Evolutionary conservation across 2,329 filamentous ascomycete species (phyloP).

Genomic region (Botrytis elliptica): DNA sequence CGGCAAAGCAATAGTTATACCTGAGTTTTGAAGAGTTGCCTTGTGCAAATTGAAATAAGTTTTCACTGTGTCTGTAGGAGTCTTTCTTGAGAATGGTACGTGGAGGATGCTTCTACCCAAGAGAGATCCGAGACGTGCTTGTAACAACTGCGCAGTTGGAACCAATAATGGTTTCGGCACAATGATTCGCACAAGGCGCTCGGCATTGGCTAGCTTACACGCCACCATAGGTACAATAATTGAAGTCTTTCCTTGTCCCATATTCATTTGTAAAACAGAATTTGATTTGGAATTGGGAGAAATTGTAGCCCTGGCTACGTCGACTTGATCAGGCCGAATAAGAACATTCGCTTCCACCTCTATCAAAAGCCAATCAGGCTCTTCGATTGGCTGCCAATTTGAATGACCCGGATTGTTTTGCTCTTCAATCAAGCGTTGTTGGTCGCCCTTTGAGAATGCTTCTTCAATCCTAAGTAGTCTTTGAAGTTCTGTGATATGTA

Average conservation of each 20-base stretch:
- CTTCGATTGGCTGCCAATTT: conserved; percentile 40
- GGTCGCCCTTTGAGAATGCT: conserved; percentile 37
- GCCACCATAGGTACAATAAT: conserved; percentile 55
- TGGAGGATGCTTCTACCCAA: conserved; percentile 46
- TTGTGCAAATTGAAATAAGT: conserved; percentile 43
- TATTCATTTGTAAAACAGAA: conserved; percentile 64
- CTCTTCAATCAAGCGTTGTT: conserved; percentile 42
- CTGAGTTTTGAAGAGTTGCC: conserved; percentile 39
- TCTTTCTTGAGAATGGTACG: conserved; percentile 49
- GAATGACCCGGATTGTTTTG: conserved; percentile 43
- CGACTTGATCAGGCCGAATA: conserved; percentile 60
- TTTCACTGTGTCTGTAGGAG: conserved; percentile 40
- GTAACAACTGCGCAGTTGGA: conserved; percentile 48
- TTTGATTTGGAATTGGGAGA: conserved; percentile 51
- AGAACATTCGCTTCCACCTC: conserved; percentile 65
- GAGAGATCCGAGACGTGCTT: conserved; percentile 45
- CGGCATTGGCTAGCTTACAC: conserved; percentile 46
- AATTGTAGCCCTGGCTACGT: conserved; percentile 62
- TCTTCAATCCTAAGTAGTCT: conserved; percentile 45
- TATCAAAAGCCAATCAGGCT: conserved; percentile 63
- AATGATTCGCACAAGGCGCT: conserved; percentile 44
- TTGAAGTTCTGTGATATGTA: conserved; percentile 45
- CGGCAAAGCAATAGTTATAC: conserved; percentile 50
- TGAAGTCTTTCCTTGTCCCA: conserved; percentile 64
- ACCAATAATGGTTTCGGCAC: conserved; percentile 47